phyloP scores from a whole-genome alignment of 2,329 filamentous ascomycete species.

The Penicillium polonicum region DNA sequence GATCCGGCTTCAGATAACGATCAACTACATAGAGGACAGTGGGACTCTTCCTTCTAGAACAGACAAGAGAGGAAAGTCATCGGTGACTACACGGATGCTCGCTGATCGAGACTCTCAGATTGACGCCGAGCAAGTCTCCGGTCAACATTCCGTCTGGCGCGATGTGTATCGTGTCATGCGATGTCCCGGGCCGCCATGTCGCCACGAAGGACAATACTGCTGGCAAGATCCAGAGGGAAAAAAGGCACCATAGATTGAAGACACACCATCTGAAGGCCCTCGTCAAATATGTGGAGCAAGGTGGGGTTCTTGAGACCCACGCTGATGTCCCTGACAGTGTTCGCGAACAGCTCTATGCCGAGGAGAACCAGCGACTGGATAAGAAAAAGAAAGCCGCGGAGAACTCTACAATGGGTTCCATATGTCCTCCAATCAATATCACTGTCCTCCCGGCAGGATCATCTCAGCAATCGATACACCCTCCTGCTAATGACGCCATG shows the following conservation, averaged over 20 bases:
- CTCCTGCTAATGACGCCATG: no score
- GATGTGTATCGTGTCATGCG: slow-evolving; percentile 34
- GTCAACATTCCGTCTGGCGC: slow-evolving; percentile 29
- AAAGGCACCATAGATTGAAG: slow-evolving; percentile 35
- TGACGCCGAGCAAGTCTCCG: slow-evolving; percentile 19
- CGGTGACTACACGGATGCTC: slow-evolving; percentile 28
- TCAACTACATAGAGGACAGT: no score
- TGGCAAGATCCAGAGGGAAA: slow-evolving; percentile 34
- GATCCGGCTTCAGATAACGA: no score
- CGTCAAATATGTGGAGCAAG: slow-evolving; percentile 27
- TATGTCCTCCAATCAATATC: no score
- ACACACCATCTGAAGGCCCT: slow-evolving; percentile 30
- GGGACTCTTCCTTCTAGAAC: not conserved
- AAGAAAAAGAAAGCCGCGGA: no score
- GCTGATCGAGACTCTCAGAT: slow-evolving; percentile 23
- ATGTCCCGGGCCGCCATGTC: slow-evolving; percentile 30
- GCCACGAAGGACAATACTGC: slow-evolving; percentile 30
- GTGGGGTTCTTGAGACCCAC: not conserved
- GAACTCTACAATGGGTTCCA: no score
- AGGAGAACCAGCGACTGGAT: no score
- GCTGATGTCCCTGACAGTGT: no score
- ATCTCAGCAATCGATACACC: no score
- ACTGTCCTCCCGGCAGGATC: no score
- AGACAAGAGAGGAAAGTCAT: slow-evolving; percentile 23
- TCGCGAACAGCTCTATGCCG: no score